phyloP scores from a whole-genome alignment of 2,329 filamentous ascomycete species.

The Ceratocystis papillata region DNA sequence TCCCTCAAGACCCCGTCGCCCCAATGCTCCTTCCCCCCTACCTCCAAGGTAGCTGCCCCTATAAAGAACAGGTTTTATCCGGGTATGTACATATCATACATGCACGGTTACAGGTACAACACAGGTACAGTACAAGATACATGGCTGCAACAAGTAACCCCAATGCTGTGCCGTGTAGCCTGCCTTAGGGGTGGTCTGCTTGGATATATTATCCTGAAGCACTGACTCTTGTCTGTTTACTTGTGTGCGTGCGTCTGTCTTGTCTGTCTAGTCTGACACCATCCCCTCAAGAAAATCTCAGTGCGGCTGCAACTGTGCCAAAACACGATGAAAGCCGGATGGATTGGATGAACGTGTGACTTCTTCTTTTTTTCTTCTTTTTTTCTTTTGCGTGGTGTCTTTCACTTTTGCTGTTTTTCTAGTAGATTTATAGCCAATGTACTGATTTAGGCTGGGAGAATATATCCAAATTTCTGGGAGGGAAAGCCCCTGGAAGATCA shows the following conservation, averaged over 20 bases:
- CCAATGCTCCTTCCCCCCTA: not conserved
- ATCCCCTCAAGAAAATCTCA: not conserved
- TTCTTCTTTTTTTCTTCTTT: not conserved
- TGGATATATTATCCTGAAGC: not conserved
- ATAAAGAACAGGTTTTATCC: not conserved
- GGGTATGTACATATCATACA: not conserved
- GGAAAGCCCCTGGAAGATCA: not conserved
- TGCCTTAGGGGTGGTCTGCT: not conserved
- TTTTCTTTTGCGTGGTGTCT: not conserved
- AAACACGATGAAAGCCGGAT: not conserved
- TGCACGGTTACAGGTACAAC: not conserved
- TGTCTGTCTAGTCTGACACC: not conserved
- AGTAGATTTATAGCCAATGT: not conserved
- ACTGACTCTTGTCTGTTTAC: not conserved
- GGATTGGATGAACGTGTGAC: slow-evolving; percentile 3
- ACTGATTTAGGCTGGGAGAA: not conserved
- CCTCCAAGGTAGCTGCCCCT: not conserved
- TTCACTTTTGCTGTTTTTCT: not conserved
- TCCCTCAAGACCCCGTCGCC: not conserved
- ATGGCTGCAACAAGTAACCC: not conserved
- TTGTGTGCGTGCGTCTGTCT: not conserved
- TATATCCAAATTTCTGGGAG: not conserved
- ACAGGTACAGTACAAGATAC: not conserved
- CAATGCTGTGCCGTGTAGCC: not conserved
- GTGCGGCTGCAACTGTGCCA: slow-evolving; percentile 9